Conservation (phyloP, 176 grass and related monocot genomes). For the Rhynchospora pubera region DNA sequence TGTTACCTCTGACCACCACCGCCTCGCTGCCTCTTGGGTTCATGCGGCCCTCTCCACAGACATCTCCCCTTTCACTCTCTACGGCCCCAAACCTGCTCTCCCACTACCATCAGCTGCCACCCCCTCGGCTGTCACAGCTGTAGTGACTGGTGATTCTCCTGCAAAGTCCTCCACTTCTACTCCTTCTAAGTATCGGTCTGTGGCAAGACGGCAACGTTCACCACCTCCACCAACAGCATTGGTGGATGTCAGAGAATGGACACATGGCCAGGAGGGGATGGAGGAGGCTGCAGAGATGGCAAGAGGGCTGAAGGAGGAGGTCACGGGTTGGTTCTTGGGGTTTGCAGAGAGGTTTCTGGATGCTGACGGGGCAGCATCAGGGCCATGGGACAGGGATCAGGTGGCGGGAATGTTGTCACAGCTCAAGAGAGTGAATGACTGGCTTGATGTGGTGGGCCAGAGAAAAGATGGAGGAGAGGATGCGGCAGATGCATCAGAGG, state of each 20-base stretch:
- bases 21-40: constrained; percentile 29
- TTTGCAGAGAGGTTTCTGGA: constrained; percentile 95
- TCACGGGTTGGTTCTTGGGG: constrained; percentile 70
- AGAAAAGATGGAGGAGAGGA: constrained; percentile 32
- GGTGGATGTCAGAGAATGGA: constrained; percentile 46
- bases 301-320: constrained; percentile 56
- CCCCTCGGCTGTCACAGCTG: not conserved
- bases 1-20: constrained; percentile 23
- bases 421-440: constrained; percentile 73
- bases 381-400: constrained; percentile 42
- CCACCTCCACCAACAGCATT: not conserved
- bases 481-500: constrained; percentile 15
- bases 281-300: constrained; percentile 79
- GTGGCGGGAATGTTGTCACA: constrained; percentile 66
- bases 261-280: constrained; percentile 38
- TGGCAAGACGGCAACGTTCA: constrained; percentile 14
- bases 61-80: constrained; percentile 31
- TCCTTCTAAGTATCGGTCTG: constrained; percentile 20
- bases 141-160: constrained; percentile 27
- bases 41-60: constrained; percentile 34
- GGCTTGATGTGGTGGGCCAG: constrained; percentile 51
- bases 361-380: constrained; percentile 39
- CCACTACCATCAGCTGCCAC: not conserved
- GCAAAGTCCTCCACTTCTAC: constrained; percentile 6
- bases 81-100: constrained; percentile 10